These are phyloP conservation scores for Gaultheria prostrata DNA, from an alignment of 148 eudicot genomes.

Conservation along the genomic window DNA sequence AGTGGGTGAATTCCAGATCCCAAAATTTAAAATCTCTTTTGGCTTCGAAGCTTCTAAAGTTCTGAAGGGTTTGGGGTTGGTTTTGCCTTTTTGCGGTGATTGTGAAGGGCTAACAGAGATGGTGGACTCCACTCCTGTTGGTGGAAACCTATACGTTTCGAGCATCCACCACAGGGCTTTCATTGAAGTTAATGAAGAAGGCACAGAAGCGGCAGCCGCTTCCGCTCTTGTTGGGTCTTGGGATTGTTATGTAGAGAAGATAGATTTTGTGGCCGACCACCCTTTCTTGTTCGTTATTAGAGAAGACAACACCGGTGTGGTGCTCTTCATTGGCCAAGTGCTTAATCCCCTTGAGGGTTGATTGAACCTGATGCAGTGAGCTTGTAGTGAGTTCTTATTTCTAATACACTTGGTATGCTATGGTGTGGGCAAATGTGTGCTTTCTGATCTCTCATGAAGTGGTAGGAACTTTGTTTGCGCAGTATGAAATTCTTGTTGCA, in stretches of 20 bases:
- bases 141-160: conserved; percentile 47
- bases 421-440: too few species aligned
- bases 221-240: conserved; percentile 39
- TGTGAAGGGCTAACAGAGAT: conserved; percentile 63
- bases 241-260: conserved; percentile 14
- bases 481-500: background rate
- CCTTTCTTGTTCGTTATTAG: conserved; percentile 74
- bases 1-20: conserved; percentile 63
- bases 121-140: conserved; percentile 40
- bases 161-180: conserved; percentile 67
- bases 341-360: conserved; percentile 44
- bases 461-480: too few species aligned
- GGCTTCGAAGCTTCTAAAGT: conserved; percentile 73
- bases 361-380: conserved; percentile 11
- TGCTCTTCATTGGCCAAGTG: conserved; percentile 65
- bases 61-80: conserved; percentile 57
- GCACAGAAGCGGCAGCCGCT: conserved; percentile 89
- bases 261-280: conserved; percentile 86
- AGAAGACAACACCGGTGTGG: conserved; percentile 74
- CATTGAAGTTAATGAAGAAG: conserved; percentile 90
- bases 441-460: too few species aligned
- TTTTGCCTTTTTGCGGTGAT: conserved; percentile 45
- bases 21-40: conserved; percentile 65
- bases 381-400: too few species aligned
- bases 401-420: too few species aligned